phyloP scores from a whole-genome alignment of 2,329 filamentous ascomycete genomes.

The Calonectria multiphialidica region DNA sequence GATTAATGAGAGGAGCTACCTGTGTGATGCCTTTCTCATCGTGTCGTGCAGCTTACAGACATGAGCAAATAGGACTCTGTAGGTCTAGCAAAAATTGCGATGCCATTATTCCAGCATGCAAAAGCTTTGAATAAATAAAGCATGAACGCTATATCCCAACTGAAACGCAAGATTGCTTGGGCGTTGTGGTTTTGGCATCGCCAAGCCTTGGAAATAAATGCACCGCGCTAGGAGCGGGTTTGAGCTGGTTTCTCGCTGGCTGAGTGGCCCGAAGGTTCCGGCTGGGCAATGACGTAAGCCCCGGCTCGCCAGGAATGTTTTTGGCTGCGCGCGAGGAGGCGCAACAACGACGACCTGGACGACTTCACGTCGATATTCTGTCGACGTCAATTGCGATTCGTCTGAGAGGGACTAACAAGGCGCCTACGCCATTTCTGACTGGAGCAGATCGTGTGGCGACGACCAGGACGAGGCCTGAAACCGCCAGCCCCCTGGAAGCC shows the following conservation, averaged over 20 bases:
- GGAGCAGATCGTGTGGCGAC: not conserved
- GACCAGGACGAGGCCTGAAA: constrained; percentile 14
- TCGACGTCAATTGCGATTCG: not conserved
- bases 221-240: constrained; percentile 29
- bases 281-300: constrained; percentile 3
- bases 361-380: not conserved
- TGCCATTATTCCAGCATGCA: too few relatives aligned
- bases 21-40: too few relatives aligned
- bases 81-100: too few relatives aligned
- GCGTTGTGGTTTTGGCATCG: too few relatives aligned
- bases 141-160: not conserved
- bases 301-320: constrained; percentile 15
- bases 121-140: too few relatives aligned
- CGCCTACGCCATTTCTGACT: not conserved
- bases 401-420: not conserved
- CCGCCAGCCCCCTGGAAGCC: constrained; percentile 3
- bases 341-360: not conserved
- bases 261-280: constrained; percentile 26
- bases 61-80: too few relatives aligned
- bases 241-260: constrained; percentile 37
- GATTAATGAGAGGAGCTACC: too few relatives aligned
- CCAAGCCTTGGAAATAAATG: not conserved
- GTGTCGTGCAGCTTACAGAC: too few relatives aligned
- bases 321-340: not conserved
- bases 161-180: not conserved